Evolutionary conservation across 2,329 filamentous ascomycete species (phyloP).

Genomic region (Sclerotinia sclerotiorum): DNA sequence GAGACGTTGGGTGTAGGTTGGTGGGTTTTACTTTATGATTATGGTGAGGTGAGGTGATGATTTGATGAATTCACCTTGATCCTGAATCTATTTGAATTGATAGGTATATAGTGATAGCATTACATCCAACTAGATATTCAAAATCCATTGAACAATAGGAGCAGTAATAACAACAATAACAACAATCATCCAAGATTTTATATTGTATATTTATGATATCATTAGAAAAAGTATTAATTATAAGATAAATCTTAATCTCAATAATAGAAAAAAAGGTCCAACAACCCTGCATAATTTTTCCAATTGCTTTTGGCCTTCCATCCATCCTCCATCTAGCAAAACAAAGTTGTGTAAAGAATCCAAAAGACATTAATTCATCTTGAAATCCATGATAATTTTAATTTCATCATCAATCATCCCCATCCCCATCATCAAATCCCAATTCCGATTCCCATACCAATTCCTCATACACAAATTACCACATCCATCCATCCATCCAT

Average conservation of each 20-base stretch:
- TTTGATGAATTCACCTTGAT: too few relatives aligned
- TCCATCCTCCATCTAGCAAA: not conserved
- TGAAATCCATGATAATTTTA: not conserved
- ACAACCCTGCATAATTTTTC: not conserved
- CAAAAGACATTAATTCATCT: not conserved
- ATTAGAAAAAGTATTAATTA: not conserved
- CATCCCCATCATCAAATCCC: too few relatives aligned
- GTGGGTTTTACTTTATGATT: too few relatives aligned
- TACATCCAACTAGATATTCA: too few relatives aligned
- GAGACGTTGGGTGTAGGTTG: too few relatives aligned
- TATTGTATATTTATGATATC: not conserved
- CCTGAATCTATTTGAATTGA: too few relatives aligned
- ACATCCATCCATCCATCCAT: too few relatives aligned
- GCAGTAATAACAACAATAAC: too few relatives aligned
- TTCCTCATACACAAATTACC: not conserved
- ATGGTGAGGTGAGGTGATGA: too few relatives aligned
- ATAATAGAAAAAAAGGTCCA: not conserved
- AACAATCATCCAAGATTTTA: too few relatives aligned
- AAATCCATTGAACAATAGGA: too few relatives aligned
- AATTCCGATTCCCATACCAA: not conserved
- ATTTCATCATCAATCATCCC: not conserved
- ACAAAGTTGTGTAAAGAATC: slow-evolving; percentile 2
- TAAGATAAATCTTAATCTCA: not conserved
- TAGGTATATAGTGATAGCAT: too few relatives aligned
- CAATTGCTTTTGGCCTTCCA: not conserved